These are phyloP conservation scores for Dryadomyces sulphureus DNA, from an alignment of 2,329 filamentous ascomycete species.

Conservation along the genomic window DNA sequence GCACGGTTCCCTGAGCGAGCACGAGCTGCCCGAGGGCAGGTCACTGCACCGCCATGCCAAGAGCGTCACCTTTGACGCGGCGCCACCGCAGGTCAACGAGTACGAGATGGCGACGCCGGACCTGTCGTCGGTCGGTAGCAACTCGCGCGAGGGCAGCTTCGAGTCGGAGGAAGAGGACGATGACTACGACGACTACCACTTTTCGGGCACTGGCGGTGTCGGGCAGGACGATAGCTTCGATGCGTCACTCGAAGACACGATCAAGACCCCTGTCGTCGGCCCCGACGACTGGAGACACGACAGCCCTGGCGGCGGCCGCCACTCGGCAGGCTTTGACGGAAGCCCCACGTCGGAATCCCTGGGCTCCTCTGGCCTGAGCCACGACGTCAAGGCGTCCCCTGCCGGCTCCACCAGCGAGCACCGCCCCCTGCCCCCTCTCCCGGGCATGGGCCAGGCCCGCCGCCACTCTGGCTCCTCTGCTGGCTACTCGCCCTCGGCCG, in stretches of 20 bases:
- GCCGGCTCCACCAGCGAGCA: conserved; percentile 66
- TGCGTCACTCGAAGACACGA: conserved; percentile 84
- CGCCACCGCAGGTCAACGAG: conserved; percentile 88
- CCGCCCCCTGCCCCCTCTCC: conserved; percentile 75
- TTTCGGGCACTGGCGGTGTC: conserved; percentile 33
- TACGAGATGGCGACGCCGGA: conserved; percentile 97
- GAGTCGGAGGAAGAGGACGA: conserved; percentile 69
- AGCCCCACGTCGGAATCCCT: conserved; percentile 49
- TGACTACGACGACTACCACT: conserved; percentile 43
- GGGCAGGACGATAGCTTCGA: conserved; percentile 83
- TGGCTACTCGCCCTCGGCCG: conserved; percentile 55
- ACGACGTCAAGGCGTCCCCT: conserved; percentile 56
- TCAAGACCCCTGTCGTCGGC: conserved; percentile 95
- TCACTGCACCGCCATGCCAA: conserved; percentile 74
- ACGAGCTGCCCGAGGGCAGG: conserved; percentile 47
- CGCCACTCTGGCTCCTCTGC: conserved; percentile 41
- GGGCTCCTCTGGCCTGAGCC: conserved; percentile 32
- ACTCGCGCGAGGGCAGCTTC: conserved; percentile 84
- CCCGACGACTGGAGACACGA: conserved; percentile 90
- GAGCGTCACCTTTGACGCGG: conserved; percentile 92
- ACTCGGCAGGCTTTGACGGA: conserved; percentile 49
- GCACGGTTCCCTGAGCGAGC: conserved; percentile 43
- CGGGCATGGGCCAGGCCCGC: conserved; percentile 36
- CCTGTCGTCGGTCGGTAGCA: conserved; percentile 79
- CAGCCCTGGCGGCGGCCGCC: conserved; percentile 26